A percentile compares a stretch with the other conserved stretches of the same genome.
Conservation (phyloP, 441 rosid species). For the Eugenia klotzschiana region DNA sequence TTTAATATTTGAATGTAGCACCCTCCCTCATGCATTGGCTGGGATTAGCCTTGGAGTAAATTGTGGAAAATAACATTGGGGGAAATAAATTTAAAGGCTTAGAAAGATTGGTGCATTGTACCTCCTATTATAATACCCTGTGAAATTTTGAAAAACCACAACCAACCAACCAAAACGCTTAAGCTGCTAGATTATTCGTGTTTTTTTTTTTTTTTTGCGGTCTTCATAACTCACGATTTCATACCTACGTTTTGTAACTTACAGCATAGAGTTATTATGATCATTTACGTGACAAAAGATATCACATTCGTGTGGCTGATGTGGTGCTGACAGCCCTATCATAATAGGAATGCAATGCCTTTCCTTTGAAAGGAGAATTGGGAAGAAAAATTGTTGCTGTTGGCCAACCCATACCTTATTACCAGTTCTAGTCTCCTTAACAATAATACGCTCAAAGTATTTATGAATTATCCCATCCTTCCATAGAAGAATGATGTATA, state of each 20-base stretch:
- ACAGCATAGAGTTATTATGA: neutral
- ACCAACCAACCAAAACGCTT: neutral
- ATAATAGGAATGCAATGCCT: neutral
- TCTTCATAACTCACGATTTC: neutral
- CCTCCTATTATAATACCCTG: neutral
- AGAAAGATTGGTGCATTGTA: neutral
- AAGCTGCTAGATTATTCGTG: neutral
- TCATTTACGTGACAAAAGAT: neutral
- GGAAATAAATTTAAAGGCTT: neutral
- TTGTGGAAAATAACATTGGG: neutral
- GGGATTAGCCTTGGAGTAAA: neutral
- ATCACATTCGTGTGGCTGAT: neutral
- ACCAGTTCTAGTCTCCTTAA: neutral
- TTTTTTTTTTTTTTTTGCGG: neutral
- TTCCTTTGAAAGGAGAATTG: neutral
- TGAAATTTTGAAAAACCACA: neutral
- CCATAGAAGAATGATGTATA: neutral
- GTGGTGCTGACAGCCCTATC: neutral
- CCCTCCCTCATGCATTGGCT: neutral
- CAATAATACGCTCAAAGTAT: neutral
- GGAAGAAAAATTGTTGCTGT: neutral
- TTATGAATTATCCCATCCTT: neutral
- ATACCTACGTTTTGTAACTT: neutral
- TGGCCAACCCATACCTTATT: neutral
- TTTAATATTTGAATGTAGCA: neutral